Percentiles rank a stretch among this genome's conserved stretches.
Conservation (phyloP, 2,329 filamentous ascomycete genomes). For the Monosporascus sp. region DNA sequence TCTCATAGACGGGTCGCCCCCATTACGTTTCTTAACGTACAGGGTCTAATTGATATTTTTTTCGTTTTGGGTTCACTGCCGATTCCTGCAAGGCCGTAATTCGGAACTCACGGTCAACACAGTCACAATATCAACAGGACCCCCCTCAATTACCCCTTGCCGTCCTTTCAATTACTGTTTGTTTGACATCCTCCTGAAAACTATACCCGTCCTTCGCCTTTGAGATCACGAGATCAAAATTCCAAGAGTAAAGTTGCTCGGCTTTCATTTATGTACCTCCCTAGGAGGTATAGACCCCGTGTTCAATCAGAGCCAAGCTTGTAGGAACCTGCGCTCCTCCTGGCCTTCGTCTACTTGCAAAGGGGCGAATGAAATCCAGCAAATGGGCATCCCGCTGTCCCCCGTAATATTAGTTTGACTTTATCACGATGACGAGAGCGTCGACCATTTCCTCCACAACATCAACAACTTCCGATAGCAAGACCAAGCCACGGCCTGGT, state of each 20-base stretch:
- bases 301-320: background rate
- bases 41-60: background rate
- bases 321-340: background rate
- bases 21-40: background rate
- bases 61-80: background rate
- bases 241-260: background rate
- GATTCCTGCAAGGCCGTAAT: background rate
- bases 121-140: background rate
- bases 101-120: constrained; percentile 3
- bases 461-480: constrained; percentile 10
- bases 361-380: constrained; percentile 4
- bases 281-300: background rate
- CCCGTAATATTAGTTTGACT: background rate
- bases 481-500: constrained; percentile 15
- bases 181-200: too few relatives aligned
- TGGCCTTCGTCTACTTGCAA: background rate
- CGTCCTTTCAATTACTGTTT: background rate
- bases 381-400: constrained; percentile 6
- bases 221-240: background rate
- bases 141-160: background rate
- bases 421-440: constrained; percentile 3
- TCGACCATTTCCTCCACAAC: constrained; percentile 12
- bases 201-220: too few relatives aligned
- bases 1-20: background rate
- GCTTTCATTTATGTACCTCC: background rate